Conservation (phyloP, 2,329 filamentous ascomycete genomes). For the Tolypocladium inflatum region DNA sequence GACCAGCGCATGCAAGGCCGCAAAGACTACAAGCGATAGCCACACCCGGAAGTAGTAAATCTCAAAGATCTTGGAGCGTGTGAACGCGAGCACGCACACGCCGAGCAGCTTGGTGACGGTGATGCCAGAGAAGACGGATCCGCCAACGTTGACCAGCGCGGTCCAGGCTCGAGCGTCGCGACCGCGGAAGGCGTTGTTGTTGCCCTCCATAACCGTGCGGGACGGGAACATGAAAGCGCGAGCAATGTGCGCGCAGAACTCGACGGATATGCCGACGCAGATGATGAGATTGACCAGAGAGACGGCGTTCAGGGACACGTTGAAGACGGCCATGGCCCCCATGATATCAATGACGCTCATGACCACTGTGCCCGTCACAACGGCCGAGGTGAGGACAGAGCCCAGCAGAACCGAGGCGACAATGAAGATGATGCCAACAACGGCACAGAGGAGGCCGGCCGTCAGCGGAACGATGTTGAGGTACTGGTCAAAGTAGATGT, state of each 20-base stretch:
- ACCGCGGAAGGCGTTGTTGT: conserved; percentile 67
- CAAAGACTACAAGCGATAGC: conserved; percentile 84
- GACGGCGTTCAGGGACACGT: conserved; percentile 88
- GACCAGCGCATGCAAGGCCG: conserved; percentile 77
- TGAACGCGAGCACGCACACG: conserved; percentile 87
- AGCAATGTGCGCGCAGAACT: conserved; percentile 96
- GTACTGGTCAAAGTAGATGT: conserved; percentile 99
- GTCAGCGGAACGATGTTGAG: conserved; percentile 74
- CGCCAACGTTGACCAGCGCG: conserved; percentile 87
- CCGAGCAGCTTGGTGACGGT: conserved; percentile 92
- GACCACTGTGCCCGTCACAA: conserved; percentile 76
- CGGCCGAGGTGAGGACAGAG: conserved; percentile 68
- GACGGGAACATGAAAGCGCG: conserved; percentile 93
- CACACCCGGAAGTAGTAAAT: conserved; percentile 98
- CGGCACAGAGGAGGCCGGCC: conserved; percentile 68
- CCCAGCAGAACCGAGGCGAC: conserved; percentile 76
- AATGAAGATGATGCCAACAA: conserved; percentile 75
- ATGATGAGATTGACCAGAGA: conserved; percentile 95
- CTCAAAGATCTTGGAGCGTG: conserved; percentile 96
- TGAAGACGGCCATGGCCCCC: conserved; percentile 82
- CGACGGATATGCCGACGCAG: conserved; percentile 90
- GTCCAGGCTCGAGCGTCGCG: conserved; percentile 85
- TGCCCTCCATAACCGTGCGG: conserved; percentile 65
- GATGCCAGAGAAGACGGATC: conserved; percentile 91
- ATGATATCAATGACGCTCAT: conserved; percentile 96